Evolutionary conservation across 768 basidiomycete species (phyloP).

Genomic region (Tricholoma sp.): DNA sequence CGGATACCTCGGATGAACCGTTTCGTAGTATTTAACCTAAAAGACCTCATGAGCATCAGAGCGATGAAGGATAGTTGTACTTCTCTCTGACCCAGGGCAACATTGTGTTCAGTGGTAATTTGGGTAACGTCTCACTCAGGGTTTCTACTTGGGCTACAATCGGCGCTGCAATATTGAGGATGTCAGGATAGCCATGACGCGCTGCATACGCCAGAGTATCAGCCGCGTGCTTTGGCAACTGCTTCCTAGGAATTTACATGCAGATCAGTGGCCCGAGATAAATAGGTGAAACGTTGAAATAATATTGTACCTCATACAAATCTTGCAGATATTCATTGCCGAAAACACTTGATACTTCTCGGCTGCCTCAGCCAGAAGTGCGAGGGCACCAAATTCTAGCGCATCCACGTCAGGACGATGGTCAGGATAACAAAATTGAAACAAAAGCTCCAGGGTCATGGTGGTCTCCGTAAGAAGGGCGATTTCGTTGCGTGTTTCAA

Average conservation of each 20-base stretch:
- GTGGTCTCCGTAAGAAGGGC: slow-evolving; percentile 2
- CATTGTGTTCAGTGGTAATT: neutral
- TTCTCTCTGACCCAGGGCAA: neutral
- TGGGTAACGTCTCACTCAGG: neutral
- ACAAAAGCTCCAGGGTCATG: neutral
- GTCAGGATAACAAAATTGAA: neutral
- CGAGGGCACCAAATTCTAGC: neutral
- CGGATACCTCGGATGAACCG: too few relatives aligned
- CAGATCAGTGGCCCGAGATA: neutral
- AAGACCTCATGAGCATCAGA: neutral
- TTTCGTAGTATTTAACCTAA: neutral
- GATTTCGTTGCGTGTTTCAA: slow-evolving; percentile 18
- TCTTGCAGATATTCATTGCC: slow-evolving; percentile 19
- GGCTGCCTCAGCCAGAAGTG: neutral
- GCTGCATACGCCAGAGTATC: slow-evolving; percentile 18
- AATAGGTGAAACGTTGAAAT: neutral
- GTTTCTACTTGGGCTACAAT: slow-evolving; percentile 1
- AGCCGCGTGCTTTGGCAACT: slow-evolving; percentile 11
- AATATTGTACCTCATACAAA: slow-evolving; percentile 17
- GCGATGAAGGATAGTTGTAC: neutral
- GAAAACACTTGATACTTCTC: too few relatives aligned
- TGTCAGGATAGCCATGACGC: slow-evolving; percentile 15
- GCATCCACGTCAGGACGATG: neutral
- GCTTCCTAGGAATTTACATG: slow-evolving; percentile 5
- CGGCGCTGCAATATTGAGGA: slow-evolving; percentile 16